phyloP scores from a whole-genome alignment of 2,329 filamentous ascomycete genomes.

The Claviceps humidiphila region DNA sequence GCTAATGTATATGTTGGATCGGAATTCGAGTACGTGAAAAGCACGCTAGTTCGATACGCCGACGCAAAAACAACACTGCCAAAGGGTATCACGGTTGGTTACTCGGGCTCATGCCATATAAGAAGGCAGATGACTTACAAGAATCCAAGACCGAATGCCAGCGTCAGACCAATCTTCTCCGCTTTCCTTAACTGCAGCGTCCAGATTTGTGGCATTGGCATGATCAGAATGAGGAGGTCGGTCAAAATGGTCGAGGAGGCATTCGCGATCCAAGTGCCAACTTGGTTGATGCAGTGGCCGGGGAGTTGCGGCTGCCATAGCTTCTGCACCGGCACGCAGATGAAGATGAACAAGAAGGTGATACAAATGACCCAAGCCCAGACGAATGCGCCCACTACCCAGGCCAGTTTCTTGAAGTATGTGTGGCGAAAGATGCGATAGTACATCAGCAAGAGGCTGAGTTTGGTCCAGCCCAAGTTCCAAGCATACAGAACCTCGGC shows the following conservation, averaged over 20 bases:
- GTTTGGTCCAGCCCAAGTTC: conserved; percentile 35
- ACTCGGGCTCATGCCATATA: background rate
- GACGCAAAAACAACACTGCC: conserved; percentile 33
- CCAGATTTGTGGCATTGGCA: conserved; percentile 34
- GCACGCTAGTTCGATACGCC: conserved; percentile 31
- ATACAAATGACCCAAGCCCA: conserved; percentile 34
- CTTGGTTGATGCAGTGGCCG: conserved; percentile 34
- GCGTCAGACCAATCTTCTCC: conserved; percentile 30
- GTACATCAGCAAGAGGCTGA: conserved; percentile 38
- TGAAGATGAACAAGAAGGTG: conserved; percentile 37
- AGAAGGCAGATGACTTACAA: conserved; percentile 21
- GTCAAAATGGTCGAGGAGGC: conserved; percentile 33
- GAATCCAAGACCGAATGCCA: conserved; percentile 31
- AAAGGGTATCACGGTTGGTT: background rate
- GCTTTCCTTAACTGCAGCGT: conserved; percentile 25
- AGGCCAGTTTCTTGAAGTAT: conserved; percentile 28
- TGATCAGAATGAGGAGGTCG: conserved; percentile 29
- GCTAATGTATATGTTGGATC: conserved; percentile 35
- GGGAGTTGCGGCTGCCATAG: conserved; percentile 32
- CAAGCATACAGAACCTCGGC: conserved; percentile 35
- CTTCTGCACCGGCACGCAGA: conserved; percentile 36
- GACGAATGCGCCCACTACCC: conserved; percentile 27
- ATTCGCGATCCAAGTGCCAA: conserved; percentile 37
- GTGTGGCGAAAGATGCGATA: conserved; percentile 35
- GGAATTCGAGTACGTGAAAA: conserved; percentile 27